phyloP scores from a whole-genome alignment of 208 protist species.

The Willaertia magna region DNA sequence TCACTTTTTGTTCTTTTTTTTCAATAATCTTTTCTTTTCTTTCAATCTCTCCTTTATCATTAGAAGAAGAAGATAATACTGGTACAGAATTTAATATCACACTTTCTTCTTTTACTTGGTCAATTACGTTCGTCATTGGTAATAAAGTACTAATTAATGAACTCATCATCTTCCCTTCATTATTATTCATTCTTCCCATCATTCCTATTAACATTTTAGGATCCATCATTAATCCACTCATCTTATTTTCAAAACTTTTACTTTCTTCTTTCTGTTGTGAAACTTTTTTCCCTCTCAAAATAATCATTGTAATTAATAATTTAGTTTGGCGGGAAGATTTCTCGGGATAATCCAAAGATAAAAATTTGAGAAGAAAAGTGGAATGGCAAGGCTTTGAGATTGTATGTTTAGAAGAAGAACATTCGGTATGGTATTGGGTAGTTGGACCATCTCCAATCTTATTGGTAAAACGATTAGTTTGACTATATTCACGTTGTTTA shows the following conservation, averaged over 20 bases:
- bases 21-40: no score
- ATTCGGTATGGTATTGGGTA: neutral
- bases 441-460: neutral
- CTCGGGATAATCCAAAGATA: neutral
- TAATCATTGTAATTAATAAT: neutral
- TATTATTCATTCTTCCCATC: neutral
- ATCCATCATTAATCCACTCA: neutral
- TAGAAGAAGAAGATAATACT: no score
- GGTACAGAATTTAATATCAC: no score
- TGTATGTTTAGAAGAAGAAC: neutral
- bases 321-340: neutral
- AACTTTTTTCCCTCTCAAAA: neutral
- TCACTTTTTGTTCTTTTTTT: no score
- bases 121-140: neutral
- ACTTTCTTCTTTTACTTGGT: neutral
- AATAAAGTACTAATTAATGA: neutral
- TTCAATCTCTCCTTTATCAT: no score
- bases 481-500: neutral
- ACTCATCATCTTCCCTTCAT: neutral
- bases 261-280: no score
- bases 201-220: neutral
- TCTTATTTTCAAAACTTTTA: neutral
- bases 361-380: neutral
- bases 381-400: neutral
- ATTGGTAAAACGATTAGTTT: neutral